Evolutionary conservation across 306 rosid genomes (phyloP), one percentile per base, ranked within the genome.

Genomic region (Boehmeria nivea): DNA sequence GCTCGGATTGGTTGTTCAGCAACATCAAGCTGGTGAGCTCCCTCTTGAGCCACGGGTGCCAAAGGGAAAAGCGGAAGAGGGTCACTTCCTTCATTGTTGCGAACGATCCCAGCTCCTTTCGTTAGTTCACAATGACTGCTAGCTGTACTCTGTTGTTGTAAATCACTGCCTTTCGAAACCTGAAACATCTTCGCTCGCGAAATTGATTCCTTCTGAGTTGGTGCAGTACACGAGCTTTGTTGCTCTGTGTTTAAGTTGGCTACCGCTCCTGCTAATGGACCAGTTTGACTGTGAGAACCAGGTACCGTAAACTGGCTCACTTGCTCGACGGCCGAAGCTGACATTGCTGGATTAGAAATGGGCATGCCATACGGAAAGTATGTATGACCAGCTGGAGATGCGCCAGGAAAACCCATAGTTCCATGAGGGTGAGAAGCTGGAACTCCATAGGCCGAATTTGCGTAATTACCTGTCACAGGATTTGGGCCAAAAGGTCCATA

Each of bases 331-430:
- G 78, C 72, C 23, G 81, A 79, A 64, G 77, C 82, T 42, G 96
- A 70, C 72, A 64, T 40, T 12, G 74, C 61, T 23, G 83, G 71
- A 64, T 78, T 75, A 80, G 61, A 67, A 51, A 58, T 57, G 8
- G 88, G 81, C 83, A 80, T 77, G 60, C 89, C 89, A 62, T 75
- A 85, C 5, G 91, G 85, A 55, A 72, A 76, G 73, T 74, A 87
- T 25, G 82, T 19, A 60, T 71, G 78, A 65, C 78, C 75, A 25
- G 68, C 76, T 21, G 85, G 79, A 60, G 78, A 71, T 50, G 75
- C 58, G 36, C 60, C 71, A 7, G 80, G 81, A 24, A 72, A 63
- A 67, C 67, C 63, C 37, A 80, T 82, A 49, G 69, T 54, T 62
- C 81, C 94, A 62, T 80, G 90, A 69, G 75, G 76, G 52, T 57